Evolutionary conservation across 129 eudicot genomes (phyloP).

Genomic region (Flaveria robusta): DNA sequence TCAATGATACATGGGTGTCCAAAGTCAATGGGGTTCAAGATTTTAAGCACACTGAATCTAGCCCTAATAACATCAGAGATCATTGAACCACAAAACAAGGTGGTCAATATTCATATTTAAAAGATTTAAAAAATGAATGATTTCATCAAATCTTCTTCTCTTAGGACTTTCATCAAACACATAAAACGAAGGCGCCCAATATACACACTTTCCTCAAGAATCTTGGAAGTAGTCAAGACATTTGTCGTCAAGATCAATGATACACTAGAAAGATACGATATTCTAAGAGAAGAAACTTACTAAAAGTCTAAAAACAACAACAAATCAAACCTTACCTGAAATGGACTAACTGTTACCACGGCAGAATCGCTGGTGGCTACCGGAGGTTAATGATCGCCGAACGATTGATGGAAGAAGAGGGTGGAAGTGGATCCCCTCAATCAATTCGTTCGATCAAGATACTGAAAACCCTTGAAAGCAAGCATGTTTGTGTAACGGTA

Average conservation of each 20-base stretch:
- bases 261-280: neutral
- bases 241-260: neutral
- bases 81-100: neutral
- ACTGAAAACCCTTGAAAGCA: conserved; percentile 17
- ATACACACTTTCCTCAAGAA: neutral
- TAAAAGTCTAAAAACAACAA: conserved; percentile 1
- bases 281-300: neutral
- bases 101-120: neutral
- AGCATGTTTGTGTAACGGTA: conserved; percentile 8
- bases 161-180: conserved; percentile 18
- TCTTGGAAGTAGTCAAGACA: neutral
- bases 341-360: neutral
- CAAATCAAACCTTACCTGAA: neutral
- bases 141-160: too few species aligned
- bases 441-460: neutral
- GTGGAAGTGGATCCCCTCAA: conserved; percentile 8
- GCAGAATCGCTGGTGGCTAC: conserved; percentile 4
- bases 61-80: neutral
- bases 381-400: neutral
- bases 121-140: too few species aligned
- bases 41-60: neutral
- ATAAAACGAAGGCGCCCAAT: neutral
- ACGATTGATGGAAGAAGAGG: neutral
- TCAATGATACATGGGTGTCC: too few species aligned
- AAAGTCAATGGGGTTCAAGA: too few species aligned